Evolutionary conservation across 2,329 filamentous ascomycete species (phyloP), one percentile per base, ranked within the genome.

Genomic region (Penicillium sp.): DNA sequence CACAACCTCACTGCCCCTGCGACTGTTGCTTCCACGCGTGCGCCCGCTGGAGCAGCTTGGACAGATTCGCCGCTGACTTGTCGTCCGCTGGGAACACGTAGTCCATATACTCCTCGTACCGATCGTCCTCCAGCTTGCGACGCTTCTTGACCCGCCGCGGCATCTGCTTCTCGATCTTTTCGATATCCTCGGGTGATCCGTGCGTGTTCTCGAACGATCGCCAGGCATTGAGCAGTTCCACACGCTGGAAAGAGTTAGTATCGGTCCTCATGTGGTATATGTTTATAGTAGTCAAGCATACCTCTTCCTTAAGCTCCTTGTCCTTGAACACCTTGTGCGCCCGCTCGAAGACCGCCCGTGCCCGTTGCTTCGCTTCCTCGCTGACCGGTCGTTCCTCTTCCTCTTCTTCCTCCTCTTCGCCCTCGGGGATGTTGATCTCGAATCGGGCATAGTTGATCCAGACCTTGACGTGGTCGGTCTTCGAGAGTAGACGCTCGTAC

Each of bases 381-480:
- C 88, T 91, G 67, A 96, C 83, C 2, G 81, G 78, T 37, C 75
- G 75, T 53, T 82, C 82, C 76, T 87, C 77, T 16, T 45, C 42
- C 18, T 83, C 79, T 3, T 80, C 81, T 9, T 82, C 82, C 19
- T 83, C 84, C 16, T 85, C 85, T 18, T 84, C 80, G 11, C 80
- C 83, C 53, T 96, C 92, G 40, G 92, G 91, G 0, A 96, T 87
- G 71, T 94, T 93, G 78, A 97, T 91, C 75, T 99, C 94, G 69
- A 99, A 97, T 73, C 95, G 90, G n/a, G 94, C 94, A 76, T 93
- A 99, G 73, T 90, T 93, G 74, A 94, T 96, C 94, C 94, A 99
- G 56, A 99, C 94, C 81, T 97, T 99, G 80, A 97, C 92, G 70
- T 99, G 94, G 68, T 94, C 88, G n/a, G 94, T 96, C 85, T 95